A percentile compares a stretch with the other conserved stretches of the same genome.
These are phyloP conservation scores for Cylindrodendrum hubeiense DNA, from an alignment of 2,329 filamentous ascomycete genomes.

Conservation along the genomic window DNA sequence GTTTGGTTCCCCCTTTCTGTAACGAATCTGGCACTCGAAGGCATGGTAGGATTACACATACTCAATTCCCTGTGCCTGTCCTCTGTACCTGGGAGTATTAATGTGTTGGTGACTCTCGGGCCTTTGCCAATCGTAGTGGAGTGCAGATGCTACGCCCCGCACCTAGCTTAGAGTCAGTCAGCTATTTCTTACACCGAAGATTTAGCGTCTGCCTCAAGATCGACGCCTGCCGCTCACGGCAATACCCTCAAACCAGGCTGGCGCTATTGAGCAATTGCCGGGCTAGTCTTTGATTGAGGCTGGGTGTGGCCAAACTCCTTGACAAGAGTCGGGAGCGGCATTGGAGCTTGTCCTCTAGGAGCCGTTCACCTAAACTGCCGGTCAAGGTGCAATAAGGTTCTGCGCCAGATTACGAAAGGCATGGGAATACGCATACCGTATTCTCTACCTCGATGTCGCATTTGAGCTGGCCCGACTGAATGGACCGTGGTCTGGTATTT, in stretches of 20 bases:
- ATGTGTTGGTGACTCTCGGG: conserved; percentile 10
- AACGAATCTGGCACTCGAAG: not conserved
- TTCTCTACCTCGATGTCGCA: not conserved
- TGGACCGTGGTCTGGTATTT: not conserved
- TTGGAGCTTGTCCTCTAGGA: conserved; percentile 8
- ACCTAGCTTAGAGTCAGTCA: conserved; percentile 24
- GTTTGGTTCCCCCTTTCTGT: not conserved
- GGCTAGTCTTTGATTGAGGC: conserved; percentile 19
- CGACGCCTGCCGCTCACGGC: conserved; percentile 45
- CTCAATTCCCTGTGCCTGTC: not conserved
- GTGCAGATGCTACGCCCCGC: conserved; percentile 16
- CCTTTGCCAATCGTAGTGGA: conserved; percentile 16
- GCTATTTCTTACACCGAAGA: conserved; percentile 16
- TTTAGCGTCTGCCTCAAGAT: conserved; percentile 41
- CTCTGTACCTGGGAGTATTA: not conserved
- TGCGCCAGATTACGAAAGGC: not conserved
- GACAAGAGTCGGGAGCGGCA: not conserved
- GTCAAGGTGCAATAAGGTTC: not conserved
- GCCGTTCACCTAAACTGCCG: not conserved
- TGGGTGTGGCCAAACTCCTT: not conserved
- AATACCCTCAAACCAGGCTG: conserved; percentile 37
- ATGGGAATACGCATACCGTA: not conserved
- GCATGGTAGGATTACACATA: not conserved
- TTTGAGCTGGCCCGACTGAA: not conserved
- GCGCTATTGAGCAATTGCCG: conserved; percentile 41